Base-by-base conservation (phyloP, 2,329 filamentous ascomycete species). In the Aspergillus pseudoglaucus region DNA sequence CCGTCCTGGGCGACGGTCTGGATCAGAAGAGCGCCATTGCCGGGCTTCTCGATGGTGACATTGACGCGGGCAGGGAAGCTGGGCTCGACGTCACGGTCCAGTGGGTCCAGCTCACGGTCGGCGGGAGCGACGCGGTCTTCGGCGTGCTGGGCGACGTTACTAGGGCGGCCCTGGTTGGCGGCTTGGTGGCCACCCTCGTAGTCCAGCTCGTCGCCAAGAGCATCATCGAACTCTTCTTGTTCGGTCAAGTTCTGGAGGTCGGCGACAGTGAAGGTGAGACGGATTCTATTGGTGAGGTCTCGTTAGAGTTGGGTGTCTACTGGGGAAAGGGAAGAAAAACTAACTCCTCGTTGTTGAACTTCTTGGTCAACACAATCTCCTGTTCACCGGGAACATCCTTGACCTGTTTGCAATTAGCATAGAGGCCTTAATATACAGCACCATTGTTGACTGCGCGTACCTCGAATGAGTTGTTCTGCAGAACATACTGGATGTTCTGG, bases 401-500 rank as follows among this genome's bases (percentile, higher is more conserved):
- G 52, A 84, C 68, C 74, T 80, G 50, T 7, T 17, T 39, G 18
- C 15, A 3, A n/a, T 42, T 32, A 23, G 9, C 5, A 22, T 6
- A 33, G 4, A 12, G 17, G 25, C 33, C 23, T 44, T 48, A 15
- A 15, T 33, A 37, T 22, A 15, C 35, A 2, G 17, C 7, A 14
- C 25, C 3, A 4, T 23, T 10, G 22, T 9, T 15, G 10, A 37
- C 12, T 17, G 23, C 12, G 43, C 62, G 46, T 66, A 93, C 79
- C 78, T 91, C 78, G 71, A 90, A 98, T 37, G 85, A 80, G 64
- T 85, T 84, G 74, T 88, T 91, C 65, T 91, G 83, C 42, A 96
- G 73, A 73, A 93, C 96, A 66, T 93, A 87, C 73, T 90, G 85
- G 72, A 94, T 96, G 68, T 93, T 88, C 73, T 89, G 85, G 69